Evolutionary conservation across 768 basidiomycete species (phyloP), one percentile per base, ranked within the genome.

Genomic region (Lyophyllum atratum): DNA sequence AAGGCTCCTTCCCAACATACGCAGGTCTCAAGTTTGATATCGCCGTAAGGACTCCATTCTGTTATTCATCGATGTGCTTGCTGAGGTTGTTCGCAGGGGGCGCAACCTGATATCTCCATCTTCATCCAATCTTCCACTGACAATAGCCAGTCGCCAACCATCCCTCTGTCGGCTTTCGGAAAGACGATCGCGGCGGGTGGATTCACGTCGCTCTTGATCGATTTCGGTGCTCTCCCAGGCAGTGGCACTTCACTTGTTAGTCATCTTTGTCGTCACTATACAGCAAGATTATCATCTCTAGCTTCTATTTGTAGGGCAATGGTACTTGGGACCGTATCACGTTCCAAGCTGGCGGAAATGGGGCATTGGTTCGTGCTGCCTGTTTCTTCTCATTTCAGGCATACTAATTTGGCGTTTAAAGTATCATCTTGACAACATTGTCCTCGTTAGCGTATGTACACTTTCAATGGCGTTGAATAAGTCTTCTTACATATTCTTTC

Each of bases 1-100:
- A 74, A 53, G 72, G 69, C 1, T 72, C 73, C 39, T 80, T 83
- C 64, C 59, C 70, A 15, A 65, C 64, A 26, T 81, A 74, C 59
- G 81, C 79, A 10, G 82, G 82, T 5, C 68, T 84, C 24, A 64
- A 67, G 45, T 84, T 84, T 61, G 82, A 83, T 63, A 77, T 84
- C 64, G 74, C 81, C 43, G 78, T 76, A 61, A 24, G 79, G 11
- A 37, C 34, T 7, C 34, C 17, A 37, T 37, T 9, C 31, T 33
- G 31, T 33, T n/a, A n/a, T 37, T 37, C 34, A 12, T 37, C 34
- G 34, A 3, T 15, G 34, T 37, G 4, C 11, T 37, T 15, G 34
- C 12, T 37, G 14, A 37, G 17, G 34, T 3, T 15, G 17, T 37
- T 14, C 25, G 19, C 53, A 78, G 78, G 81, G 81, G 8, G 72